Evolutionary conservation across 1,284 basidiomycete genomes (phyloP), one percentile per base, ranked within the genome.

Genomic region (Mycena citricolor): DNA sequence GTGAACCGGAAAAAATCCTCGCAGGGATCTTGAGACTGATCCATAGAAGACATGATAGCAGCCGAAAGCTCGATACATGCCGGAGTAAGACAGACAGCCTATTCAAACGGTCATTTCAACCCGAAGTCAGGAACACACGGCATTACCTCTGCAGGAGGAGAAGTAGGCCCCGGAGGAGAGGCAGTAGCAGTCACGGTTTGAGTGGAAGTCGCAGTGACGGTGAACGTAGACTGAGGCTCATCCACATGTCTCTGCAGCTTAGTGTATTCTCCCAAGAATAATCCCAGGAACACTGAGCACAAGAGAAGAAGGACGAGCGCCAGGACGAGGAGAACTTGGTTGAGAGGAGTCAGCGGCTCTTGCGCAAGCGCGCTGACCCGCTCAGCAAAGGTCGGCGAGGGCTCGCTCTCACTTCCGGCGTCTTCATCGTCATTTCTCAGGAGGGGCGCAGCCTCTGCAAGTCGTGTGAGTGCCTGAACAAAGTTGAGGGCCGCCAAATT

Each of bases 1-100:
- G 91, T 81, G 66, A 87, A 99, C 52, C 86, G 78, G 63, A 95
- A 97, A 63, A 98, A 98, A 66, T 94, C 86, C 55, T 97, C 90
- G 67, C 95, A 99, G 0, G 95, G 95, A 63, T 98, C 90, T 54
- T 88, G 76, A 4, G 83, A 73, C 11, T 77, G 76, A 63, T 99
- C 94, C 35, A 99, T 69, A 3, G 83, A 82, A 19, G 83, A 79
- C 20, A 98, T 70, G 47, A 99, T 86, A 1, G 83, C 78, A 3
- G 90, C 86, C 4, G 95, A 85, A 11, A 94, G 76, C 33, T 84
- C 69, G 40, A 98, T 86, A 60, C 95, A 99, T 51, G 86, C 79
- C 13, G 86, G 62, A 6, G 88, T 82, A 28, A 88, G 68, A 69
- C 95, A 99, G 5, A 79, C n/a, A n/a, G n/a, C 61, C 44, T 77